Conservation (phyloP, 257 asterid species). For the Scutellaria minor region DNA sequence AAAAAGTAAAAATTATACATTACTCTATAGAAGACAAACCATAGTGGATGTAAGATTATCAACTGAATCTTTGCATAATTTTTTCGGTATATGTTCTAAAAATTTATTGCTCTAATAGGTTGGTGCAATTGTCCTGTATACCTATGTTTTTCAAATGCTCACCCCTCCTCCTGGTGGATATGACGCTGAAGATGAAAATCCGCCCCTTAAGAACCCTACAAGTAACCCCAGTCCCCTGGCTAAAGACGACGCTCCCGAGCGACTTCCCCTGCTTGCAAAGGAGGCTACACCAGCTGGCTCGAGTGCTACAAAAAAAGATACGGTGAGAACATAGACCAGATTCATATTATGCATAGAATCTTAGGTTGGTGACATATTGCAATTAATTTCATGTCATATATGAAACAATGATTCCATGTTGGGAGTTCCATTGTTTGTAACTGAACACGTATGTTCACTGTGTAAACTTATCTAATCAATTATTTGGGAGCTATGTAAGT, state of each 20-base stretch:
- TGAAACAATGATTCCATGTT: neutral
- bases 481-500: neutral
- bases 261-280: slow-evolving; percentile 67
- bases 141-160: slow-evolving; percentile 92
- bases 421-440: slow-evolving; percentile 2
- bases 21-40: slow-evolving; percentile 5
- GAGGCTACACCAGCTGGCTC: slow-evolving; percentile 53
- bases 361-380: neutral
- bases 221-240: slow-evolving; percentile 37
- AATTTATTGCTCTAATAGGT: slow-evolving; percentile 58
- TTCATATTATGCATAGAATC: slow-evolving; percentile 20
- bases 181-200: slow-evolving; percentile 57
- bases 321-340: slow-evolving; percentile 49
- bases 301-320: slow-evolving; percentile 45
- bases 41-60: slow-evolving; percentile 11
- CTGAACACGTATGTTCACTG: slow-evolving; percentile 12
- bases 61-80: slow-evolving; percentile 13
- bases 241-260: slow-evolving; percentile 56
- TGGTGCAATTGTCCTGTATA: slow-evolving; percentile 92
- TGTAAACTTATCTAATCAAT: neutral
- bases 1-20: slow-evolving; percentile 15
- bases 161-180: slow-evolving; percentile 95
- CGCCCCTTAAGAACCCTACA: slow-evolving; percentile 52
- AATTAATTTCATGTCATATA: neutral
- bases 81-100: slow-evolving; percentile 18